Percentiles rank a stretch among this genome's conserved stretches.
phyloP scores from a whole-genome alignment of 2,329 filamentous ascomycete genomes.

The Neopestalotiopsis sp. region DNA sequence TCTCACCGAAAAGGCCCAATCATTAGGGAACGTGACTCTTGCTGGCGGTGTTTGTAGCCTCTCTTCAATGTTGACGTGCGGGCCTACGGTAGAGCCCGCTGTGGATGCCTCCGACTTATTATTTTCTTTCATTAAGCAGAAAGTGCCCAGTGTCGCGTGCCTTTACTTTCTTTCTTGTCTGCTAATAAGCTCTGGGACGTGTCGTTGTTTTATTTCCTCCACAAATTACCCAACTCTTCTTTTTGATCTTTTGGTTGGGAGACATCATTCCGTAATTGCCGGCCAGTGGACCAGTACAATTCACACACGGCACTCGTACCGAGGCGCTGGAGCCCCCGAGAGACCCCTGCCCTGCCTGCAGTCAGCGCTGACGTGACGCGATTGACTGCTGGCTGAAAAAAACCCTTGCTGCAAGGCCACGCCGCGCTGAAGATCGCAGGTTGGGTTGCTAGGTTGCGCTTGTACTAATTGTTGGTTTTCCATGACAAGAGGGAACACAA shows the following conservation, averaged over 20 bases:
- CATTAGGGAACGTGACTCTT: slow-evolving; percentile 15
- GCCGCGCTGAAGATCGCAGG: not conserved
- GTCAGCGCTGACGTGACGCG: not conserved
- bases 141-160: slow-evolving; percentile 5
- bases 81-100: not conserved
- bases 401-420: not conserved
- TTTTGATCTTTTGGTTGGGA: not conserved
- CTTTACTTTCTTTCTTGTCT: not conserved
- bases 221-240: not conserved
- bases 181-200: not conserved
- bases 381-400: not conserved
- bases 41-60: not conserved
- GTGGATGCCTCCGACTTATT: not conserved
- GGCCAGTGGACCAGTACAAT: not conserved
- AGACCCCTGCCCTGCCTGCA: not conserved
- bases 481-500: slow-evolving; percentile 4
- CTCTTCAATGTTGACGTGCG: not conserved
- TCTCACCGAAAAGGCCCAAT: slow-evolving; percentile 2
- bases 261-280: not conserved
- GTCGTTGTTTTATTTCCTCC: not conserved
- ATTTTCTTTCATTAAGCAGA: not conserved
- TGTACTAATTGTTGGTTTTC: slow-evolving; percentile 1
- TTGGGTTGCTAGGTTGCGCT: not conserved
- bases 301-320: not conserved
- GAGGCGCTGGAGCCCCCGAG: not conserved